Evolutionary conservation across 2,329 filamentous ascomycete genomes (phyloP).

Genomic region (Sclerotinia minor): DNA sequence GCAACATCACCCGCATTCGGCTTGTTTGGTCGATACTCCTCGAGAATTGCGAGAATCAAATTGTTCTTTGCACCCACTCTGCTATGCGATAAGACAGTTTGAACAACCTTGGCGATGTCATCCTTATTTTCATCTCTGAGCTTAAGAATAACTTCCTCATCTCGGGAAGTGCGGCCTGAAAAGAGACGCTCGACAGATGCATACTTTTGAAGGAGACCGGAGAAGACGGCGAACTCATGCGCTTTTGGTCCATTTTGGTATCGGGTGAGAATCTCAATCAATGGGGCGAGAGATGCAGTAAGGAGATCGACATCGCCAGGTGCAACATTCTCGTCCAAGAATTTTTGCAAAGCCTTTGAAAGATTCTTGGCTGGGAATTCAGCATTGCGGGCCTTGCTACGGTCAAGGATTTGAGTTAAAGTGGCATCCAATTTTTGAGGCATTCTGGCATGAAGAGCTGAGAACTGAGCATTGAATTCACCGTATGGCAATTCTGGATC

Average conservation of each 20-base stretch:
- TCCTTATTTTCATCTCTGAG: slow-evolving; percentile 97
- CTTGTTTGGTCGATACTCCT: slow-evolving; percentile 93
- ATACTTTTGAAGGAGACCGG: slow-evolving; percentile 77
- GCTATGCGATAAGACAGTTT: slow-evolving; percentile 90
- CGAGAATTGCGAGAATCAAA: slow-evolving; percentile 84
- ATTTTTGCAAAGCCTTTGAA: slow-evolving; percentile 79
- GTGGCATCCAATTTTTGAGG: slow-evolving; percentile 85
- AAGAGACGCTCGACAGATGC: slow-evolving; percentile 83
- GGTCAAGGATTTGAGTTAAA: slow-evolving; percentile 83
- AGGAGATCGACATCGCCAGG: slow-evolving; percentile 72
- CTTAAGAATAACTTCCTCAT: slow-evolving; percentile 90
- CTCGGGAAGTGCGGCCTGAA: slow-evolving; percentile 77
- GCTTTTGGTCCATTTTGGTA: slow-evolving; percentile 88
- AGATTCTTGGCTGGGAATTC: slow-evolving; percentile 94
- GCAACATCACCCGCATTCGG: slow-evolving; percentile 83
- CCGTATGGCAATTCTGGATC: slow-evolving; percentile 90
- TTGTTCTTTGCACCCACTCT: slow-evolving; percentile 92
- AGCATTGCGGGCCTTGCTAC: slow-evolving; percentile 70
- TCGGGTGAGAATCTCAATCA: slow-evolving; percentile 73
- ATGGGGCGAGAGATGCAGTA: slow-evolving; percentile 69
- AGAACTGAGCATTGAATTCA: slow-evolving; percentile 94
- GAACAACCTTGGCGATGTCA: slow-evolving; percentile 78
- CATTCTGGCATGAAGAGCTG: slow-evolving; percentile 95
- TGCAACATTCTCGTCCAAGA: slow-evolving; percentile 81
- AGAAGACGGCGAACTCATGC: slow-evolving; percentile 83